These are phyloP conservation scores for Hirsutella minnesotensis DNA, from an alignment of 2,329 filamentous ascomycete genomes.

Conservation along the genomic window DNA sequence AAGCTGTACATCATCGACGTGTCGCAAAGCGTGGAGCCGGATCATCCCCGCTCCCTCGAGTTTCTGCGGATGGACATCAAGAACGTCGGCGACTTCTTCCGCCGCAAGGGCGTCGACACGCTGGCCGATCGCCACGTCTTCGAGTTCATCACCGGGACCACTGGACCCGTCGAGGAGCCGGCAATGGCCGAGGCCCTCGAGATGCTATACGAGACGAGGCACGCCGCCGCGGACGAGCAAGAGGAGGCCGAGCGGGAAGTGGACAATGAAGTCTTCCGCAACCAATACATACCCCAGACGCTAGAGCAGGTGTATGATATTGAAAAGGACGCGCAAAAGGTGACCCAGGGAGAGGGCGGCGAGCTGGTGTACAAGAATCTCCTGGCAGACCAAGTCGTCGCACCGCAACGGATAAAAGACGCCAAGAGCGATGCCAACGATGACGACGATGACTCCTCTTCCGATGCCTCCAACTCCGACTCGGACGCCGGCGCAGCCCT, in stretches of 20 bases:
- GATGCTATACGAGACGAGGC: slow-evolving; percentile 49
- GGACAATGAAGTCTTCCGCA: slow-evolving; percentile 84
- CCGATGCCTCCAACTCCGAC: slow-evolving; percentile 36
- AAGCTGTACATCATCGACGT: slow-evolving; percentile 93
- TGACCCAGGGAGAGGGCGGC: slow-evolving; percentile 60
- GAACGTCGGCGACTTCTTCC: slow-evolving; percentile 90
- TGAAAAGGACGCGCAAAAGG: slow-evolving; percentile 74
- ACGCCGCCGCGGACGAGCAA: slow-evolving; percentile 36
- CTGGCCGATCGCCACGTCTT: slow-evolving; percentile 73
- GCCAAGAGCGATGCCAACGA: slow-evolving; percentile 13
- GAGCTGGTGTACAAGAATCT: slow-evolving; percentile 80
- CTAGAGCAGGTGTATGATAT: slow-evolving; percentile 94
- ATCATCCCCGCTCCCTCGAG: slow-evolving; percentile 83
- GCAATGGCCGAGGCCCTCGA: slow-evolving; percentile 52
- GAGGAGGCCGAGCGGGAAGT: slow-evolving; percentile 53
- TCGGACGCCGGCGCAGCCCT: slow-evolving; percentile 39
- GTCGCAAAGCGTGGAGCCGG: slow-evolving; percentile 92
- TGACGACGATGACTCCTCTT: slow-evolving; percentile 15
- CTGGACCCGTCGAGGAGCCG: slow-evolving; percentile 48
- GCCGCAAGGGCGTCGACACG: slow-evolving; percentile 69
- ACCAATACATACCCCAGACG: slow-evolving; percentile 94
- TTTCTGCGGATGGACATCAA: slow-evolving; percentile 98
- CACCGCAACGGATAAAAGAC: background rate
- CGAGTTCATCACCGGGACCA: slow-evolving; percentile 60
- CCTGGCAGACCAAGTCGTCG: slow-evolving; percentile 56